Conservation (phyloP, 352 stramenopile species). For the Globisporangium radiosum region DNA sequence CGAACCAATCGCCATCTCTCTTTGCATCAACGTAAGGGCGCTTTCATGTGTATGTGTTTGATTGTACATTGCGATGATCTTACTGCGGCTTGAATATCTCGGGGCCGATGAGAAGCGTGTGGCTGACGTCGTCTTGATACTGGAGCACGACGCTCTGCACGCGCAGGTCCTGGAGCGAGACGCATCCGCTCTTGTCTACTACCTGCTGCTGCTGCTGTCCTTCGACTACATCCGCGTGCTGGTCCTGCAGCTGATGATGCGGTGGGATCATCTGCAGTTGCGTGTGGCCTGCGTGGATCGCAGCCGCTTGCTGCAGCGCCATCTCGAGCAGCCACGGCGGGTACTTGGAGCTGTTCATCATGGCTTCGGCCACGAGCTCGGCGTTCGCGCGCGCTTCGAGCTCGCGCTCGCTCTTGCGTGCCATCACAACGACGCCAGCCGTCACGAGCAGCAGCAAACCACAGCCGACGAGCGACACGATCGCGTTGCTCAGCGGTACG, state of each 20-base stretch:
- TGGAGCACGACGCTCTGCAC: constrained; percentile 3
- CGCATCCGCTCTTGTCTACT: no score
- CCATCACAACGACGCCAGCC: not conserved
- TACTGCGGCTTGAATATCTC: not conserved
- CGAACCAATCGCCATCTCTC: no score
- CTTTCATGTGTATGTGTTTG: no score
- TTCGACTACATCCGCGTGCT: not conserved
- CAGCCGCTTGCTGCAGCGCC: not conserved
- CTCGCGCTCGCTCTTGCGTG: not conserved
- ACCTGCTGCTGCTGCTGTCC: no score
- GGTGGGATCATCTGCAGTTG: not conserved
- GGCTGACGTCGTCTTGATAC: not conserved
- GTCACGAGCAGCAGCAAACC: not conserved
- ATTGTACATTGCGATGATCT: no score
- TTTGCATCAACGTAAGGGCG: no score
- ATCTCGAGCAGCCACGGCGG: constrained; percentile 4
- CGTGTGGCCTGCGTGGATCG: not conserved
- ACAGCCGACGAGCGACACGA: constrained; percentile 7
- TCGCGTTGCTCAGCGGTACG: constrained; percentile 2
- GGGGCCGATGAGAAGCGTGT: not conserved
- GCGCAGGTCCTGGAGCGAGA: constrained; percentile 2
- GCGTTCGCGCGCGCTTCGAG: constrained; percentile 5
- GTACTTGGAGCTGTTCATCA: constrained; percentile 10
- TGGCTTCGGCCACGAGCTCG: not conserved
- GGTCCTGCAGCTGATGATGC: not conserved